phyloP scores from a whole-genome alignment of 1,139 yeast species.

The Saccharomycopsis crataegensis region DNA sequence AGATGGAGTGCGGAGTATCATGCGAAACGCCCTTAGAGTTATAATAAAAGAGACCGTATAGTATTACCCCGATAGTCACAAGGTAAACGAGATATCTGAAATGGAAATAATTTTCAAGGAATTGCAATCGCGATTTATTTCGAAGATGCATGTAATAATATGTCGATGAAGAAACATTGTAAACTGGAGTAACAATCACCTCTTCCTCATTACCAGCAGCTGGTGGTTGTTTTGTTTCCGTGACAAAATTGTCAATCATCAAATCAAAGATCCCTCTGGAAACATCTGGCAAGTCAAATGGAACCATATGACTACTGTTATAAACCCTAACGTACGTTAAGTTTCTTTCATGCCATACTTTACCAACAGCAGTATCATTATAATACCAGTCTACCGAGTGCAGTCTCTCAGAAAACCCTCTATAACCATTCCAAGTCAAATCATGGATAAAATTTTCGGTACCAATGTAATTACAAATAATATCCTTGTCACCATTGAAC shows the following conservation, averaged over 20 bases:
- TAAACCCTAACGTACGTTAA: slow-evolving; percentile 69
- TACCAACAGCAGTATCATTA: slow-evolving; percentile 43
- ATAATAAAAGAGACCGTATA: slow-evolving; percentile 18
- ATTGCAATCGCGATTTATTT: background rate
- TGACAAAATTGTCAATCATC: slow-evolving; percentile 30
- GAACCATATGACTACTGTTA: slow-evolving; percentile 92
- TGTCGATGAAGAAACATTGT: slow-evolving; percentile 6
- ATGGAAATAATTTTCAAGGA: slow-evolving; percentile 7
- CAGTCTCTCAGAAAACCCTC: slow-evolving; percentile 44
- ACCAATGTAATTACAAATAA: slow-evolving; percentile 80
- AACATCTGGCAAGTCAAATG: slow-evolving; percentile 68
- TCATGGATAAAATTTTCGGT: slow-evolving; percentile 57
- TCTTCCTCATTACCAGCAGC: background rate
- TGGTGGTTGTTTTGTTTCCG: background rate
- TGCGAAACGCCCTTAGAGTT: slow-evolving; percentile 3
- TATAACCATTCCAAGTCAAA: slow-evolving; percentile 60
- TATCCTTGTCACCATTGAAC: slow-evolving; percentile 84
- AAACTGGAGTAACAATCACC: slow-evolving; percentile 14
- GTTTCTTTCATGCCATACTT: slow-evolving; percentile 51
- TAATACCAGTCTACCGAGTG: slow-evolving; percentile 44
- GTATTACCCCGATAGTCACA: slow-evolving; percentile 3
- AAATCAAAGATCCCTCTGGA: slow-evolving; percentile 65
- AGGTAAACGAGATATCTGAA: slow-evolving; percentile 16
- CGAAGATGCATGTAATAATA: background rate
- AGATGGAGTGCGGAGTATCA: slow-evolving; percentile 9